These are phyloP conservation scores for Sporothrix dimorphospora DNA, from an alignment of 2,329 filamentous ascomycete species.

Conservation along the genomic window DNA sequence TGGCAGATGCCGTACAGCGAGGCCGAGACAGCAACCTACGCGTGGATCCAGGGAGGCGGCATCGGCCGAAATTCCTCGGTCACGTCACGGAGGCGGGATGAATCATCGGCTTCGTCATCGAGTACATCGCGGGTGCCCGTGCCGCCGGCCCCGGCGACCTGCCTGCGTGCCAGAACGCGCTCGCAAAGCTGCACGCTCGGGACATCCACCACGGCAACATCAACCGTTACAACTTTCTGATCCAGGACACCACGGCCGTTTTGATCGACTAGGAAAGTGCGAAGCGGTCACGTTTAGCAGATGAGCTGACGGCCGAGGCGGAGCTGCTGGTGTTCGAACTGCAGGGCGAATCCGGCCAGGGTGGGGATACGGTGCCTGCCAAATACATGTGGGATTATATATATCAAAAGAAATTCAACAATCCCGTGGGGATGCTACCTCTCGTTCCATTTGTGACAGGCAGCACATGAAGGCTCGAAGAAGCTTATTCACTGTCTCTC, in stretches of 20 bases:
- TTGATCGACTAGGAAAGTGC: conserved; percentile 43
- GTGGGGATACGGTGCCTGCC: neutral
- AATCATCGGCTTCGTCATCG: conserved; percentile 42
- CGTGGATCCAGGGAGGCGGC: conserved; percentile 34
- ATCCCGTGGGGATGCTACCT: no score
- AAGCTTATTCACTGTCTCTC: no score
- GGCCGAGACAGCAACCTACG: conserved; percentile 36
- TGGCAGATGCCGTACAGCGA: conserved; percentile 35
- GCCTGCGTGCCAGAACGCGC: conserved; percentile 35
- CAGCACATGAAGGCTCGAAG: no score
- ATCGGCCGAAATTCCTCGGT: conserved; percentile 38
- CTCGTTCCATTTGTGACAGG: no score
- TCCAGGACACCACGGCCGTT: conserved; percentile 32
- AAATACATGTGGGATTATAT: no score
- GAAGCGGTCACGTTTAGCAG: neutral
- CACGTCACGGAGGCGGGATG: conserved; percentile 40
- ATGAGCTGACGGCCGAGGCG: neutral
- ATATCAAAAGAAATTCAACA: no score
- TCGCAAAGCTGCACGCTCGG: conserved; percentile 42
- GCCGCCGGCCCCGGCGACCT: conserved; percentile 40
- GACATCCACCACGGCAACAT: conserved; percentile 44
- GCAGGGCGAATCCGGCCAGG: neutral
- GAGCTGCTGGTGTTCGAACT: neutral
- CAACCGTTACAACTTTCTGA: conserved; percentile 45
- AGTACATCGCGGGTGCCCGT: conserved; percentile 37